phyloP scores from a whole-genome alignment of 2,329 filamentous ascomycete genomes.

The Rhytidhysteron rufulum region DNA sequence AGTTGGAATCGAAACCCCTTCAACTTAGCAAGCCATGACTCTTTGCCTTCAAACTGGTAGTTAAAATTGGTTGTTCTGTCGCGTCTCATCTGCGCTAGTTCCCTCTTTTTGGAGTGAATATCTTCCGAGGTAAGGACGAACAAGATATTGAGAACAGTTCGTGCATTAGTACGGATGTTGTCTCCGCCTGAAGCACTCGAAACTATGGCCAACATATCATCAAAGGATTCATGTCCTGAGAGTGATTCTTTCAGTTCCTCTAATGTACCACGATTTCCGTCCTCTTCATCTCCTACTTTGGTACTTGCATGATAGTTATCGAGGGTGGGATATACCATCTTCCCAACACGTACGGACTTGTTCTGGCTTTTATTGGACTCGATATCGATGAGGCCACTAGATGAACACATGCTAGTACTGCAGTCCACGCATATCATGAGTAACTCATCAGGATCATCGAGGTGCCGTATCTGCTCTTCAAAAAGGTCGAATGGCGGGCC shows the following conservation, averaged over 20 bases:
- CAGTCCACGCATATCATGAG: constrained; percentile 34
- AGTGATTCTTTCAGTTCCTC: constrained; percentile 25
- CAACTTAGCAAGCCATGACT: constrained; percentile 5
- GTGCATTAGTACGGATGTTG: constrained; percentile 9
- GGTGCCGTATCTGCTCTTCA: constrained; percentile 21
- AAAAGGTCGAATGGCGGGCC: constrained; percentile 34
- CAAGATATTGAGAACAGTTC: constrained; percentile 14
- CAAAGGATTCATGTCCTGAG: constrained; percentile 18
- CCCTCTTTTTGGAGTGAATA: constrained; percentile 3
- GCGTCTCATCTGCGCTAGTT: constrained; percentile 3
- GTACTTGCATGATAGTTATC: constrained; percentile 7
- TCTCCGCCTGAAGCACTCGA: constrained; percentile 4
- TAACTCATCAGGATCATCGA: constrained; percentile 31
- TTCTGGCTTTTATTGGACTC: constrained; percentile 14
- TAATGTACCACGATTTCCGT: constrained; percentile 5
- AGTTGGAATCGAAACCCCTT: constrained; percentile 4
- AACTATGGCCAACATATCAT: constrained; percentile 25
- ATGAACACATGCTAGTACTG: constrained; percentile 26
- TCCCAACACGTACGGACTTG: background rate
- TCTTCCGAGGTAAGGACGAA: constrained; percentile 10
- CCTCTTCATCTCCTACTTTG: too few species aligned
- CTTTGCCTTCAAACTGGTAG: background rate
- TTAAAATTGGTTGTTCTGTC: too few species aligned
- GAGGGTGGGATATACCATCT: constrained; percentile 4
- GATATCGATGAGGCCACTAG: constrained; percentile 29